A percentile compares a stretch with the other conserved stretches of the same genome.
These are phyloP conservation scores for Amaranthus cruentus DNA, from an alignment of 148 eudicot species.

Conservation along the genomic window DNA sequence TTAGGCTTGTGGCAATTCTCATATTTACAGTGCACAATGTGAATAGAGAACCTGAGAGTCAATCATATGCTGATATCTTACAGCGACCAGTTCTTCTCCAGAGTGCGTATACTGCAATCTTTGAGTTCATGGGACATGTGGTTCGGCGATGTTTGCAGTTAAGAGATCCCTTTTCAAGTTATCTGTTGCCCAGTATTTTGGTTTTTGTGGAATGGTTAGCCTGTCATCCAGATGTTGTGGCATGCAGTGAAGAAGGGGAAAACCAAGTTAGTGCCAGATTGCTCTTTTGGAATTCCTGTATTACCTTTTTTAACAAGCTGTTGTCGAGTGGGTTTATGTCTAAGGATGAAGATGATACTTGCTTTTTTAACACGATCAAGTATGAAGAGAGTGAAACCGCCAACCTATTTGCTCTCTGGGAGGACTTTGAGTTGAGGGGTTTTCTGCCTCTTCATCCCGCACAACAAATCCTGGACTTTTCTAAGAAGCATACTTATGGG, in stretches of 20 bases:
- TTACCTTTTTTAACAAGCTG: slow-evolving; percentile 66
- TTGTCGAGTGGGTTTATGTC: slow-evolving; percentile 39
- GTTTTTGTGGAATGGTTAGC: slow-evolving; percentile 97
- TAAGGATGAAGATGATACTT: slow-evolving; percentile 57
- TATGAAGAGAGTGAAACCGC: slow-evolving; percentile 77
- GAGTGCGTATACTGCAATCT: slow-evolving; percentile 70
- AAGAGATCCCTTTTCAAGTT: slow-evolving; percentile 71
- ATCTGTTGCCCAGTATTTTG: slow-evolving; percentile 70
- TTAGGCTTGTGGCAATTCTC: slow-evolving; percentile 69
- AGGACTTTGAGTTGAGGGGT: slow-evolving; percentile 91
- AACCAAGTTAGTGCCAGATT: slow-evolving; percentile 57
- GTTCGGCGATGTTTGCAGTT: slow-evolving; percentile 62
- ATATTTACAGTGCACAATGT: slow-evolving; percentile 86
- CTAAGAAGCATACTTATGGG: slow-evolving; percentile 51
- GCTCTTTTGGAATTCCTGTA: slow-evolving; percentile 65
- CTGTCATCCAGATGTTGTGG: slow-evolving; percentile 60
- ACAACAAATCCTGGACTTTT: slow-evolving; percentile 80
- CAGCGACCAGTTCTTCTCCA: slow-evolving; percentile 81
- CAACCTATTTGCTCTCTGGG: slow-evolving; percentile 70
- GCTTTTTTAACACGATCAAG: slow-evolving; percentile 63
- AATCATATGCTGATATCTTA: slow-evolving; percentile 84
- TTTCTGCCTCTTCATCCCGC: slow-evolving; percentile 84
- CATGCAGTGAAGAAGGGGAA: slow-evolving; percentile 60
- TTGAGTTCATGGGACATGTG: slow-evolving; percentile 75
- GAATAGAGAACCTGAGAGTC: slow-evolving; percentile 74